Base-by-base conservation (phyloP, 2,329 filamentous ascomycete genomes). In the Hirsutella minnesotensis region DNA sequence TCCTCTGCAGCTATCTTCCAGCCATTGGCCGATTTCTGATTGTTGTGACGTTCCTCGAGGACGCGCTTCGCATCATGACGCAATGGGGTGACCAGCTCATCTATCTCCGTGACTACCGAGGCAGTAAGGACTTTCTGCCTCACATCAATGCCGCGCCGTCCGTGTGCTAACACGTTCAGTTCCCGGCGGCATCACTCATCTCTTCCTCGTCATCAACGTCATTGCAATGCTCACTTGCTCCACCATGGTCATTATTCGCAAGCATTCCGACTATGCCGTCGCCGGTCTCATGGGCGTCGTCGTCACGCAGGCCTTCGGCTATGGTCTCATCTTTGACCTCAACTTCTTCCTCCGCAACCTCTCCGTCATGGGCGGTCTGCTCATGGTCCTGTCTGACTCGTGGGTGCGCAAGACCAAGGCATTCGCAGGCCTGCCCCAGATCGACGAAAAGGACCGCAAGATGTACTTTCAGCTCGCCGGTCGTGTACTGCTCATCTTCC, bases 281-380 rank as follows among this genome's bases (percentile, higher is more conserved):
- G 79, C 71, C 47, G 92, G 90, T 48, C 83, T 98, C 49, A 84
- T 95, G 62, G 83, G 72, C 42, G 92, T 98, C 42, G 90, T 98
- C 41, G 66, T 98, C 48, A 83, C 88, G 29, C 92, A 98, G 68
- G 92, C 90, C 18, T 77, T 98, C 44, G 92, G 92, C 55, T 98
- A 98, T 63, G 92, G 92, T 46, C 77, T 98, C 49, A 95, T 98
- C 65, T 96, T 98, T 64, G 92, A 98, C 66, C 78, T 96, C 60
- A 98, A 96, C 79, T 98, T 98, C 75, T 98, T 98, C 81, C 83
- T 98, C 51, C 89, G 92, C 68, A 98, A 98, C 63, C 74, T 98
- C 48, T 95, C 88, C 51, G 92, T 98, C 56, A 90, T 96, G 72
- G 92, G 92, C 54, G 92, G 92, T 47, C 77, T 98, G 37, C 76